Evolutionary conservation across 2,329 filamentous ascomycete species (phyloP).

Genomic region (Onygenales sp.): DNA sequence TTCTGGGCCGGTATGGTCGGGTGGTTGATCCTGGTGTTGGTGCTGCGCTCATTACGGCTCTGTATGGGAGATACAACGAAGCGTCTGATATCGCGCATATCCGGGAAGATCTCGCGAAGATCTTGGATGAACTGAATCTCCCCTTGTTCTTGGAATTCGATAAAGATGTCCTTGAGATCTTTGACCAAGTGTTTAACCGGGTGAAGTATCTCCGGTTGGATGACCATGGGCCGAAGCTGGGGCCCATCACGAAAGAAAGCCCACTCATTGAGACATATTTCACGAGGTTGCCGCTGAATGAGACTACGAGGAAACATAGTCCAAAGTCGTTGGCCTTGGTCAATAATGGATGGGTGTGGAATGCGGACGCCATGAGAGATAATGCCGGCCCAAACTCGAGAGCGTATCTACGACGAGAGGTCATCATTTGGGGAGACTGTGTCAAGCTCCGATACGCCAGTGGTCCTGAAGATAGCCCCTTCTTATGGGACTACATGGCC

Average conservation of each 20-base stretch:
- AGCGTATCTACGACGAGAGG: constrained; percentile 90
- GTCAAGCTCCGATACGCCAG: constrained; percentile 90
- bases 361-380: constrained; percentile 85
- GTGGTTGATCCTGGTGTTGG: constrained; percentile 58
- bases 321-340: constrained; percentile 69
- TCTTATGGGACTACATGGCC: constrained; percentile 92
- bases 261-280: constrained; percentile 93
- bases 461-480: constrained; percentile 75
- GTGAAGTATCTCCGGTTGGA: constrained; percentile 94
- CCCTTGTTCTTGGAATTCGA: constrained; percentile 91
- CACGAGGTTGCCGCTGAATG: constrained; percentile 73
- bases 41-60: constrained; percentile 57
- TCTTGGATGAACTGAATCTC: constrained; percentile 78
- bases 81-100: constrained; percentile 34
- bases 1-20: constrained; percentile 73
- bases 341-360: constrained; percentile 99
- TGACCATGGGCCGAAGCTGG: constrained; percentile 77
- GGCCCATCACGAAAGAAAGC: constrained; percentile 64
- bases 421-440: constrained; percentile 98
- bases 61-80: constrained; percentile 60
- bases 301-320: constrained; percentile 65
- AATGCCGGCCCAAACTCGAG: constrained; percentile 83
- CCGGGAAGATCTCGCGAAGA: constrained; percentile 44
- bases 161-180: constrained; percentile 66
- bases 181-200: constrained; percentile 86